Evolutionary conservation across 768 basidiomycete genomes (phyloP), one percentile per base, ranked within the genome.

Genomic region (Leccinum imitatum): DNA sequence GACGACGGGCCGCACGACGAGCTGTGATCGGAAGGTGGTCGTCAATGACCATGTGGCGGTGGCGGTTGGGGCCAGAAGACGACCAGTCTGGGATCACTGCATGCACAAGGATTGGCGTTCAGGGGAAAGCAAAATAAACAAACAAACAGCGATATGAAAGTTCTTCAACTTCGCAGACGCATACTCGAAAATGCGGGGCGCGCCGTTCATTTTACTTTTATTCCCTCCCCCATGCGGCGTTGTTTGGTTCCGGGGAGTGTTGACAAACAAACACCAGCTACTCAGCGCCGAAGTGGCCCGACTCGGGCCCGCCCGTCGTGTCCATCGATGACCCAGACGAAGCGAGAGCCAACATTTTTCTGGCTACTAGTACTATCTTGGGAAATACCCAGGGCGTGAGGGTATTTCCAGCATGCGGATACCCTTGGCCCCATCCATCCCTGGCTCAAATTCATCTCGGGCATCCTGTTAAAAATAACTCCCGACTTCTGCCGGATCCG

Each of bases 381-480:
- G 50, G 57, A 17, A 39, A 33, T 39, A 17, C 52, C 9, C 25
- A 41, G 47, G n/a, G 19, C 35, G 52, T 17, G 41, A 41, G 48
- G 46, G 27, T 17, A 37, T 30, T 14, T 47, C 46, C 54, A 44
- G 30, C 52, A 44, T 41, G 15, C 50, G 62, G 59, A 54, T 47
- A 23, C 69, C 69, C 69, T 69, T 65, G 53, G 15, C 65, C 69
- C 70, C 58, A 46, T 46, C 70, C 58, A 46, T 46, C 25, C 37
- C 23, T 9, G 21, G 23, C 15, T 50, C 57, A 19, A 44, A 56
- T 10, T n/a, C 15, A 46, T 31, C 33, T 59, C 56, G 10, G 41
- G 46, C 55, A 30, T 54, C 52, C 33, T 41, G 53, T 14, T 30
- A 44, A 54, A 58, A 59, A 60, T 56, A 53, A 33, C 54, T 54